Conservation (phyloP, 805 yeast genomes). For the Wickerhamiella brachini region DNA sequence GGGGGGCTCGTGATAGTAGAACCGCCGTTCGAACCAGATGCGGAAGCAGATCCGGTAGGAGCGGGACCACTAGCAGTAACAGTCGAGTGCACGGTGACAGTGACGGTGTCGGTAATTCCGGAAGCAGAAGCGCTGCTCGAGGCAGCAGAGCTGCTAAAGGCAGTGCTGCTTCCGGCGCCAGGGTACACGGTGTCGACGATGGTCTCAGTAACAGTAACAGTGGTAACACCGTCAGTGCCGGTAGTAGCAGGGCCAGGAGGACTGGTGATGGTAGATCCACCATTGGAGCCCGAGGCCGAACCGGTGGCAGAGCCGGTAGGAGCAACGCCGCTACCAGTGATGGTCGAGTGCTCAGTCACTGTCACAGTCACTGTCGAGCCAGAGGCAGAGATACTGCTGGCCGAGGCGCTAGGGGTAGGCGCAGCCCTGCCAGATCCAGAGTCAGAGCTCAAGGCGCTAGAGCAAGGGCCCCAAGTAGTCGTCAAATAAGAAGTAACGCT, state of each 20-base stretch:
- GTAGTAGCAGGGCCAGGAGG: no score
- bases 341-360: not conserved
- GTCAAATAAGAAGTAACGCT: no score
- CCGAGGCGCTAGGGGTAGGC: not conserved
- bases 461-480: not conserved
- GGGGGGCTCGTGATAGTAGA: not conserved
- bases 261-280: not conserved
- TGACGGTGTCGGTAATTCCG: not conserved
- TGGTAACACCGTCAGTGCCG: no score
- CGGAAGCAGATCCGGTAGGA: not conserved
- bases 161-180: not conserved
- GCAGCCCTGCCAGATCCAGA: no score
- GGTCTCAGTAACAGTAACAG: conserved; percentile 1
- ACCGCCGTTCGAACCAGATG: not conserved
- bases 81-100: not conserved
- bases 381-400: not conserved
- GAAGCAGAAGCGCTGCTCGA: not conserved
- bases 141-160: not conserved
- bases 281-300: not conserved
- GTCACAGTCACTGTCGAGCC: not conserved
- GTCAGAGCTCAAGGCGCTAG: not conserved
- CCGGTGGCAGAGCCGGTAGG: not conserved
- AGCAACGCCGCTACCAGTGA: not conserved
- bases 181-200: not conserved
- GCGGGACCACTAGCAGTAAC: not conserved